These are phyloP conservation scores for Pseudogymnoascus sp. DNA, from an alignment of 2,329 filamentous ascomycete species.

Conservation along the genomic window DNA sequence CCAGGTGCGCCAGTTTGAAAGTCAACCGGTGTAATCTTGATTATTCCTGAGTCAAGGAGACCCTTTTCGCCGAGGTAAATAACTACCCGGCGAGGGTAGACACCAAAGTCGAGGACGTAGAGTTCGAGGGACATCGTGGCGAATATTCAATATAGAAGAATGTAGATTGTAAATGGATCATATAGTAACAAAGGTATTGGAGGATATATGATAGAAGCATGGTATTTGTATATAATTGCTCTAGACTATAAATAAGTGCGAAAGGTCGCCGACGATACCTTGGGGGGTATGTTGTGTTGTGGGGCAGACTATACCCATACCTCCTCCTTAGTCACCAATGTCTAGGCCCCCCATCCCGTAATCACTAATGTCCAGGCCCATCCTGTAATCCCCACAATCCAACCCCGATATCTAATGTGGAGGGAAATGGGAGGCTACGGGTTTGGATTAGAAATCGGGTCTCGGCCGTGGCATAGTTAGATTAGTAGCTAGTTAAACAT, in stretches of 20 bases:
- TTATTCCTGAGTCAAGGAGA: neutral
- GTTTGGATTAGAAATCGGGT: neutral
- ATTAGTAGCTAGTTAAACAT: neutral
- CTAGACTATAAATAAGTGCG: neutral
- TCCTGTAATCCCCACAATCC: neutral
- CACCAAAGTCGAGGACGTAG: conserved; percentile 10
- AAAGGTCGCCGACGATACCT: neutral
- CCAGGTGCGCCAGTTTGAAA: conserved; percentile 15
- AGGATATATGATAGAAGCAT: neutral
- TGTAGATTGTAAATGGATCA: neutral
- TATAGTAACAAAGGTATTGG: neutral
- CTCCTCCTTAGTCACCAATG: neutral
- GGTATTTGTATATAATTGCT: neutral
- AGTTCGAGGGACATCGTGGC: conserved; percentile 11
- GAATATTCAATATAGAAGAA: neutral
- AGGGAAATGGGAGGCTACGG: neutral
- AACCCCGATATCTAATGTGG: neutral
- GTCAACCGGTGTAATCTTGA: conserved; percentile 5
- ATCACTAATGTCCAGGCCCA: neutral
- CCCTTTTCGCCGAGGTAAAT: conserved; percentile 12
- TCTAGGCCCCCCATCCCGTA: neutral
- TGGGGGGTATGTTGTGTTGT: neutral
- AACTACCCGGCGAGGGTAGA: conserved; percentile 13
- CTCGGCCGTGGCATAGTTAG: neutral
- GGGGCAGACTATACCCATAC: neutral